Conservation (phyloP, 768 basidiomycete species). For the Lactifluus pinguis region DNA sequence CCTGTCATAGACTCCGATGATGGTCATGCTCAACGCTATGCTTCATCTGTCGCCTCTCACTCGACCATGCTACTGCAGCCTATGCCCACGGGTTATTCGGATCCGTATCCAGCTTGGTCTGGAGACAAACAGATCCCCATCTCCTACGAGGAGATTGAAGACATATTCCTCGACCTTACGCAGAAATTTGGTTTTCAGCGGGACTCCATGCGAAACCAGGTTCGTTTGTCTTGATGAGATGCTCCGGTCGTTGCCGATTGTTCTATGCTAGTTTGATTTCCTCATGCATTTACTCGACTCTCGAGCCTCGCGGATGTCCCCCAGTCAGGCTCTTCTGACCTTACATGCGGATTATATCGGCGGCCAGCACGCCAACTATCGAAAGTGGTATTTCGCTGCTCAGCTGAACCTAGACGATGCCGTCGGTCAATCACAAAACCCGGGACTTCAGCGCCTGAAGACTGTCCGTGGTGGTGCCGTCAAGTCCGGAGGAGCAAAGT, state of each 20-base stretch:
- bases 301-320: slow-evolving; percentile 95
- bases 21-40: slow-evolving; percentile 25
- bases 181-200: slow-evolving; percentile 99
- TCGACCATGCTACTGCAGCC: slow-evolving; percentile 21
- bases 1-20: slow-evolving; percentile 25
- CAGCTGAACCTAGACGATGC: slow-evolving; percentile 99
- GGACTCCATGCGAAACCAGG: slow-evolving; percentile 94
- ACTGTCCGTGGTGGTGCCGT: slow-evolving; percentile 60
- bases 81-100: slow-evolving; percentile 26
- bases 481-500: slow-evolving; percentile 55
- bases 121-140: slow-evolving; percentile 90
- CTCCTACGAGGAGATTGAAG: slow-evolving; percentile 96
- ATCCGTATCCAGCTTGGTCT: slow-evolving; percentile 94
- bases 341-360: slow-evolving; percentile 99
- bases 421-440: slow-evolving; percentile 90
- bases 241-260: slow-evolving; percentile 12
- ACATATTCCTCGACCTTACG: slow-evolving; percentile 94
- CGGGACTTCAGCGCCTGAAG: slow-evolving; percentile 81
- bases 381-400: slow-evolving; percentile 99
- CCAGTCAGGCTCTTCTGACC: slow-evolving; percentile 91
- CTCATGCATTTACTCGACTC: slow-evolving; percentile 97
- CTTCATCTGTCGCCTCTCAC: slow-evolving; percentile 30
- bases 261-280: slow-evolving; percentile 72
- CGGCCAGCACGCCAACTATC: slow-evolving; percentile 96
- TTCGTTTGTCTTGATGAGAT: slow-evolving; percentile 26